Base-by-base conservation (phyloP, 2,329 filamentous ascomycete genomes). In the Davidsoniella eucalypti region DNA sequence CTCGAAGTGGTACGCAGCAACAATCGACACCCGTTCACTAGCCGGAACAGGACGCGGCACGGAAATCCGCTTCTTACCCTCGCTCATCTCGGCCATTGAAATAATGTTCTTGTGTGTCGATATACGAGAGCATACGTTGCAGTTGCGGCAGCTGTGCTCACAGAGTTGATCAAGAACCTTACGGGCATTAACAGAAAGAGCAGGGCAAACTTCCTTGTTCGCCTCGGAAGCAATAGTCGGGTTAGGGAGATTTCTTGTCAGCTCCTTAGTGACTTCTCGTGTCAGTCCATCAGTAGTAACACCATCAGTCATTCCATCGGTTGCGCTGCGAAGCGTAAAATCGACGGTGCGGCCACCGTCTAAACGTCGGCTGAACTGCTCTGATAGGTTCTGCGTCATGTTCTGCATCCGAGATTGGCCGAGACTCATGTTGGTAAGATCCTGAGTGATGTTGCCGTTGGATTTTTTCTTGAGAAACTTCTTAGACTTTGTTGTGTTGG, bases 21-120 rank as follows among this genome's bases (percentile, higher is more conserved):
- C 42, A 52, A 55, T 44, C 54, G 29, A 8, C 69, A 60, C 54
- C 63, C 62, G 77, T 61, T 80, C 74, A 0, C 78, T 81, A 50
- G 83, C 76, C 12, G 81, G 78, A 41, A 81, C 70, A 2, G 82
- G 82, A 26, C 76, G 78, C 26, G 76, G 64, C 43, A 82, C 71
- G 43, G 70, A 73, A 38, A 86, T 67, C 46, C 75, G 73, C 61
- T 79, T 78, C 61, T 78, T 74, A 54, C 65, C 66, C 14, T 58
- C 56, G 10, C 61, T 60, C 12, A 66, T 55, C 44, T 70, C 67
- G 3, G 63, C 56, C 5, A 63, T 56, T 2, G 65, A 65, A 18
- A 68, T 53, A 16, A 58, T 54, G 43, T 63, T 64, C n/a, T 61
- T 62, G 52, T 69, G 68, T 8, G 67, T 66, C 14, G 65, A 67